A percentile compares a stretch with the other conserved stretches of the same genome.
phyloP scores from a whole-genome alignment of 2,329 filamentous ascomycete genomes.

The Amauroascus verrucosus region DNA sequence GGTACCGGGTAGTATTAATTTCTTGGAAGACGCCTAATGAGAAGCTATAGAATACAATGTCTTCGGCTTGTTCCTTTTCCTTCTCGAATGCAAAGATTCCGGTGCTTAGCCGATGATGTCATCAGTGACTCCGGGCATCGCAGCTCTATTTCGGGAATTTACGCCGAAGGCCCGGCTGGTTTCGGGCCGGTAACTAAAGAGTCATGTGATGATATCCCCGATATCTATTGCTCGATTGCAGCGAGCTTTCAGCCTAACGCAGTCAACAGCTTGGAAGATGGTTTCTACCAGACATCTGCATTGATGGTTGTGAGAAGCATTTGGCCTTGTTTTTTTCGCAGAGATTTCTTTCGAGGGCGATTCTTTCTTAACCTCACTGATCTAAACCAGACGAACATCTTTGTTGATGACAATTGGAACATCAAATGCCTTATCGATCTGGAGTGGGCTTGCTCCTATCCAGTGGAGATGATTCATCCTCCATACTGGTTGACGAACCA shows the following conservation, averaged over 20 bases:
- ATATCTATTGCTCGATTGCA: too few species aligned
- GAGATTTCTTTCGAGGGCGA: conserved; percentile 19
- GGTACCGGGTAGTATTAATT: too few species aligned
- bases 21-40: too few species aligned
- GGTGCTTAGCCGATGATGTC: too few species aligned
- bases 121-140: too few species aligned
- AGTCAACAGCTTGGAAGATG: background rate
- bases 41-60: too few species aligned
- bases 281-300: conserved; percentile 15
- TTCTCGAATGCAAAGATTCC: too few species aligned
- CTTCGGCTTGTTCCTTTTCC: too few species aligned
- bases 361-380: conserved; percentile 30
- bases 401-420: conserved; percentile 30
- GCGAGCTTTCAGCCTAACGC: conserved; percentile 25
- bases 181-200: too few species aligned
- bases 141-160: too few species aligned
- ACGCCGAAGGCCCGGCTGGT: too few species aligned
- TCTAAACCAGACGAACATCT: conserved; percentile 21
- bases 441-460: conserved; percentile 23
- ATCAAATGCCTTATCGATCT: conserved; percentile 28
- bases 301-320: conserved; percentile 9
- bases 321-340: background rate
- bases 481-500: conserved; percentile 24
- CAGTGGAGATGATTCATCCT: conserved; percentile 21
- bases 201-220: too few species aligned